Conservation (phyloP, 306 rosid species). For the Vicia villosa region DNA sequence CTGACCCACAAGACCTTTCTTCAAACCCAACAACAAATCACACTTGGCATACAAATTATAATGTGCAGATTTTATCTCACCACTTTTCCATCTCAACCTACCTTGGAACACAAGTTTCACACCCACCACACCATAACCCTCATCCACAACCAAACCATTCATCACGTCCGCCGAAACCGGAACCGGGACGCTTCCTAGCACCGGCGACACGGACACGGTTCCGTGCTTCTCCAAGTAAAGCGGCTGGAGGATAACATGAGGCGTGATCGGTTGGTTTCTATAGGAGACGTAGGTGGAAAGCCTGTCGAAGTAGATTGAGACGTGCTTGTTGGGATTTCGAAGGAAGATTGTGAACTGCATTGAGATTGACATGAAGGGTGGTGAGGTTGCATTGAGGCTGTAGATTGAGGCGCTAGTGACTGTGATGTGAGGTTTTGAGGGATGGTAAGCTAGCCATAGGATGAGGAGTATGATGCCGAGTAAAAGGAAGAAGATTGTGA, state of each 20-base stretch:
- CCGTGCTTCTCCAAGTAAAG: slow-evolving; percentile 48
- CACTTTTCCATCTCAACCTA: slow-evolving; percentile 74
- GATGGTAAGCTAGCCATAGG: slow-evolving; percentile 85
- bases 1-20: slow-evolving; percentile 74
- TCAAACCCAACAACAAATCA: slow-evolving; percentile 67
- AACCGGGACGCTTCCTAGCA: slow-evolving; percentile 64
- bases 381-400: slow-evolving; percentile 59
- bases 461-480: slow-evolving; percentile 54
- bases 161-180: slow-evolving; percentile 61
- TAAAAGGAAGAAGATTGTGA: slow-evolving; percentile 61
- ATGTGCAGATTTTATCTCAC: slow-evolving; percentile 58
- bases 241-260: slow-evolving; percentile 62
- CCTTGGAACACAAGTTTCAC: slow-evolving; percentile 65
- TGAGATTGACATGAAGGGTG: slow-evolving; percentile 56
- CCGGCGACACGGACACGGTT: slow-evolving; percentile 62
- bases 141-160: slow-evolving; percentile 55
- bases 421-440: slow-evolving; percentile 62
- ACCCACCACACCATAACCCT: slow-evolving; percentile 61
- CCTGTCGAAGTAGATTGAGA: slow-evolving; percentile 66
- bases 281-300: slow-evolving; percentile 60
- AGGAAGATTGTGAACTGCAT: slow-evolving; percentile 75
- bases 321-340: slow-evolving; percentile 74
- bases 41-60: slow-evolving; percentile 65
- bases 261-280: slow-evolving; percentile 65
- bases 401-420: slow-evolving; percentile 65